phyloP scores from a whole-genome alignment of 176 grass and related monocot genomes.

The Triticum aestivum region IWGSC_CS_RefSeq_v2.1 NC_057809.1:431924189-431924688 shows the following conservation, averaged over 20 bases:
- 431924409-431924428: slow-evolving; percentile 57
- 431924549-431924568: slow-evolving; percentile 40
- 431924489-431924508: slow-evolving; percentile 62
- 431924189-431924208: slow-evolving; percentile 47
- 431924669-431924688: slow-evolving; percentile 34
- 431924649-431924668: slow-evolving; percentile 42
- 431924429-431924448: slow-evolving; percentile 78
- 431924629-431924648: slow-evolving; percentile 30
- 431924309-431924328: slow-evolving; percentile 56
- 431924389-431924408: slow-evolving; percentile 51
- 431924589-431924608: slow-evolving; percentile 36
- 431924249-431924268: slow-evolving; percentile 62
- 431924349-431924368: slow-evolving; percentile 41
- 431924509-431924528: slow-evolving; percentile 59
- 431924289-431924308: slow-evolving; percentile 54
- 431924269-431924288: slow-evolving; percentile 55
- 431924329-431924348: slow-evolving; percentile 59
- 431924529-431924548: slow-evolving; percentile 47
- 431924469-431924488: slow-evolving; percentile 50
- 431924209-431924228: slow-evolving; percentile 45
- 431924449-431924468: slow-evolving; percentile 52
- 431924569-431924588: slow-evolving; percentile 34
- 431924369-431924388: slow-evolving; percentile 62
- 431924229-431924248: slow-evolving; percentile 44
- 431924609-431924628: slow-evolving; percentile 26